phyloP scores from a whole-genome alignment of 805 yeast genomes.

The Teunomyces gatunensis region DNA sequence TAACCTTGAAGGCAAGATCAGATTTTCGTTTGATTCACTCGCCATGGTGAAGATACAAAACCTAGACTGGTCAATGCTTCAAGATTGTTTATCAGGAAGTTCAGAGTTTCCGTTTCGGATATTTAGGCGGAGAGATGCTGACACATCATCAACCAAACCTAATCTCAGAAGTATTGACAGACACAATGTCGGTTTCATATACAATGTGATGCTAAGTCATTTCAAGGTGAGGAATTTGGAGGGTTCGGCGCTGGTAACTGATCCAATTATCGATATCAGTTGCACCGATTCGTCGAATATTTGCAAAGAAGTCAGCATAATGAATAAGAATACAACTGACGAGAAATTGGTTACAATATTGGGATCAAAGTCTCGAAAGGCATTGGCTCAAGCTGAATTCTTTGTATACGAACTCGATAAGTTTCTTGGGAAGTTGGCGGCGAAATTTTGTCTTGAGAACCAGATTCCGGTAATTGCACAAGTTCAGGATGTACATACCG shows the following conservation, averaged over 20 bases:
- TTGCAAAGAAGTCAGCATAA: constrained; percentile 10
- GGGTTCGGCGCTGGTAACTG: constrained; percentile 21
- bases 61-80: constrained; percentile 21
- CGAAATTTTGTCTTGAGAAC: constrained; percentile 19
- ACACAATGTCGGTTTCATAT: constrained; percentile 31
- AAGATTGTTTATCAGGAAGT: constrained; percentile 28
- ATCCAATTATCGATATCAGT: constrained; percentile 7
- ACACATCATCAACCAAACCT: not conserved
- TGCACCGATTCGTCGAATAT: constrained; percentile 16
- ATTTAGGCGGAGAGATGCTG: constrained; percentile 11
- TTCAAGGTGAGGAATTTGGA: constrained; percentile 28
- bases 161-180: constrained; percentile 16
- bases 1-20: constrained; percentile 19
- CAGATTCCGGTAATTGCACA: constrained; percentile 17
- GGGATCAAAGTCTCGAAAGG: not conserved
- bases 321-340: not conserved
- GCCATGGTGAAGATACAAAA: constrained; percentile 20
- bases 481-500: constrained; percentile 14
- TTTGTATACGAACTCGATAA: constrained; percentile 25
- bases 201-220: constrained; percentile 30
- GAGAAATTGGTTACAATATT: constrained; percentile 10
- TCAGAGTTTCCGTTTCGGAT: constrained; percentile 20
- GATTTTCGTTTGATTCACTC: constrained; percentile 29
- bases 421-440: constrained; percentile 24
- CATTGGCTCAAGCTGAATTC: constrained; percentile 15